Base-by-base conservation (phyloP, 2,329 filamentous ascomycete genomes). In the Trichoderma koningiopsis region DNA sequence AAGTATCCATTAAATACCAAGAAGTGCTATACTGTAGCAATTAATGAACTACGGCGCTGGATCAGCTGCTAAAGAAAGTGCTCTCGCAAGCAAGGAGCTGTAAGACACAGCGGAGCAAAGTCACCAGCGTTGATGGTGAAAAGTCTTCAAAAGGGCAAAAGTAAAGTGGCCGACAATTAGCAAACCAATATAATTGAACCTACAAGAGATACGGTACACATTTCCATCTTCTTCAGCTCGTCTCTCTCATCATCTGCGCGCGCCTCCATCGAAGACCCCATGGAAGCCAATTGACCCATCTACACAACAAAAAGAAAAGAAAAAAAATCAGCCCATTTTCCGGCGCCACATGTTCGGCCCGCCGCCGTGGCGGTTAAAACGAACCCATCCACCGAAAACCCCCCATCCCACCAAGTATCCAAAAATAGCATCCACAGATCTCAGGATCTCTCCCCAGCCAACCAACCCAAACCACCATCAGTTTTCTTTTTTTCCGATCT, bases 321-420 rank as follows among this genome's bases (percentile, higher is more conserved):
- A 35, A 6, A 14, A 43, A n/a, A 16, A 61, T 61, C 59, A 52
- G 11, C 59, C 49, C 47, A 37, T 33, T 40, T n/a, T 14, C 11
- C 24, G 31, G n/a, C n/a, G 47, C 60, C 60, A 53, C 60, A 52
- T 53, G 47, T 40, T 63, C 60, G 60, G 60, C 47, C 60, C 60
- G 60, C 43, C 19, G 43, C 27, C 8, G 47, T 27, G 60, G 60
- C 60, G 60, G 60, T 63, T 63, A 58, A 24, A 49, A 49, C 47
- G 47, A 56, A 56, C 53, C 53, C 53, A 56, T 8, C 16, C 52
- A 19, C 27, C 14, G 5, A 29, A 29, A 55, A 55, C 6, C 47
- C 49, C 47, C 53, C 13, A 55, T 55, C 29, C 53, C 19, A 13
- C n/a, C 29, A 33, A 52, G 33, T 37, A 11, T 58, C 55, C 55